Evolutionary conservation across 164 flowering plant species (phyloP).

Genomic region (Vitis labrusca): DNA sequence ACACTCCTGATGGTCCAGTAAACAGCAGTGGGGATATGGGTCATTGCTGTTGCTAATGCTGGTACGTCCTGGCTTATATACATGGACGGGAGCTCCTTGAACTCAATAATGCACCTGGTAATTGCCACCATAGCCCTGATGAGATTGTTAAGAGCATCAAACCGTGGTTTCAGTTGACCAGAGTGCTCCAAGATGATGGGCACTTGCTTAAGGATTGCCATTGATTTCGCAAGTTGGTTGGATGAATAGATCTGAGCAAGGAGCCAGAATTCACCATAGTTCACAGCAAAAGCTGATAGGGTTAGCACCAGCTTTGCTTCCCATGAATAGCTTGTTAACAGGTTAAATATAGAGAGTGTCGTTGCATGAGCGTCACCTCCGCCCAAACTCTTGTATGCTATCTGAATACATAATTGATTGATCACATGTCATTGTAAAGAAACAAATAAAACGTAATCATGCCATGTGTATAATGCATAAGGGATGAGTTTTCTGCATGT

Average conservation of each 20-base stretch:
- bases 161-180: slow-evolving; percentile 23
- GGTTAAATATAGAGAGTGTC: slow-evolving; percentile 17
- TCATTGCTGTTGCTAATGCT: slow-evolving; percentile 27
- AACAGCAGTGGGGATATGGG: slow-evolving; percentile 37
- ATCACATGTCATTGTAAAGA: no score
- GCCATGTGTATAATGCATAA: no score
- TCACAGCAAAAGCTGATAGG: slow-evolving; percentile 36
- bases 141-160: slow-evolving; percentile 43
- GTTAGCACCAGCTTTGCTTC: slow-evolving; percentile 39
- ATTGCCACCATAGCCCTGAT: slow-evolving; percentile 37
- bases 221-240: slow-evolving; percentile 37
- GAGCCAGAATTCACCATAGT: slow-evolving; percentile 42
- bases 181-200: slow-evolving; percentile 26
- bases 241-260: slow-evolving; percentile 26
- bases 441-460: no score
- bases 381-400: slow-evolving; percentile 18
- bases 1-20: slow-evolving; percentile 42
- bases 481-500: no score
- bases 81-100: slow-evolving; percentile 40
- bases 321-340: slow-evolving; percentile 26
- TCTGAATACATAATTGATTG: slow-evolving; percentile 13
- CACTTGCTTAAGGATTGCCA: slow-evolving; percentile 35
- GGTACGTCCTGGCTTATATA: slow-evolving; percentile 40
- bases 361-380: slow-evolving; percentile 27
- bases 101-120: slow-evolving; percentile 44